These are phyloP conservation scores for Bothriochloa decipiens DNA, from an alignment of 176 grass and related monocot genomes.

Conservation along the genomic window DNA sequence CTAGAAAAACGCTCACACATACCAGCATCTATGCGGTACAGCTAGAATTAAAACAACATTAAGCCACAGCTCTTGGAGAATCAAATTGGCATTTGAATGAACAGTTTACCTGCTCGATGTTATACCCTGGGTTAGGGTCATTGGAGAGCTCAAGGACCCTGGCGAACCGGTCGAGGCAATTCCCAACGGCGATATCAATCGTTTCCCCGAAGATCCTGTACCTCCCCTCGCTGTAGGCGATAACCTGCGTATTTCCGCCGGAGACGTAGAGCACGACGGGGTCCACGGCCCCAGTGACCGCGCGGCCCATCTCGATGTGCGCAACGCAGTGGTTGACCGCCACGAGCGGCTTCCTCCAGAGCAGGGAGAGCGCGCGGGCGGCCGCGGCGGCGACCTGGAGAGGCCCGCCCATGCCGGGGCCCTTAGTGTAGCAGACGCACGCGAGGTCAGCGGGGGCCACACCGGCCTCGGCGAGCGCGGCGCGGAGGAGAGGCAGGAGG, in stretches of 20 bases:
- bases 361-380: constrained; percentile 65
- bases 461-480: constrained; percentile 47
- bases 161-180: constrained; percentile 85
- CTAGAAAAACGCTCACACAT: not conserved
- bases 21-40: not conserved
- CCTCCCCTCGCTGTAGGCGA: constrained; percentile 85
- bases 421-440: constrained; percentile 94
- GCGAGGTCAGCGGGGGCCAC: constrained; percentile 61
- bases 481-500: constrained; percentile 74
- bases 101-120: constrained; percentile 78
- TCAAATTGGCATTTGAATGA: constrained; percentile 10
- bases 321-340: constrained; percentile 96
- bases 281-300: constrained; percentile 75
- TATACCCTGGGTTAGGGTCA: constrained; percentile 87
- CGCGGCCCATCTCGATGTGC: constrained; percentile 95
- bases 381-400: constrained; percentile 83
- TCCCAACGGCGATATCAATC: constrained; percentile 90
- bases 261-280: constrained; percentile 93
- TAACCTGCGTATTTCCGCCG: constrained; percentile 89
- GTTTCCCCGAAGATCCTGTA: constrained; percentile 94
- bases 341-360: constrained; percentile 84
- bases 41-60: not conserved
- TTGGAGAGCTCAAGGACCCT: constrained; percentile 87
- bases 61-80: not conserved
- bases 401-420: constrained; percentile 86